Conservation (phyloP, 257 asterid species). For the Anisodus tanguticus region DNA sequence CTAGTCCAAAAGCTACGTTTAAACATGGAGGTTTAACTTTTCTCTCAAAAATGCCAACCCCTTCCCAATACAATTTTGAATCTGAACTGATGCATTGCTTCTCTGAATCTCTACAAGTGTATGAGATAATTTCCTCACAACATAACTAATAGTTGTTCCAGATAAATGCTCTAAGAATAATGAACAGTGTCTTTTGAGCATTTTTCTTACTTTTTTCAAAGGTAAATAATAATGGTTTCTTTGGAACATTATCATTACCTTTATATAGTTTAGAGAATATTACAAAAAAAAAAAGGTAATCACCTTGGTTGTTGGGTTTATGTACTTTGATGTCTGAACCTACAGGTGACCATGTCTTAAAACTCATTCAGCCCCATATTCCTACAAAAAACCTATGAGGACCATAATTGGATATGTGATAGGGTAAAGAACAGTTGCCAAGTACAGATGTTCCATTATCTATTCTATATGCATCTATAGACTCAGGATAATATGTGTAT, state of each 20-base stretch:
- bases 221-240: background rate
- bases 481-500: too few relatives aligned
- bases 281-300: background rate
- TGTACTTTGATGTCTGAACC: background rate
- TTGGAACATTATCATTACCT: background rate
- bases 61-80: background rate
- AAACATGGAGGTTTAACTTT: background rate
- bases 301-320: background rate
- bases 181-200: conserved; percentile 13
- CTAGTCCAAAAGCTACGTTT: background rate
- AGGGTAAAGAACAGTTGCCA: background rate
- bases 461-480: background rate
- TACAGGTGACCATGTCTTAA: background rate
- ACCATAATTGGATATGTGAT: background rate
- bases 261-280: background rate
- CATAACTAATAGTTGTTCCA: background rate
- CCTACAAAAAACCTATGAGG: background rate
- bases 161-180: conserved; percentile 4
- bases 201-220: background rate
- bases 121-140: conserved; percentile 10
- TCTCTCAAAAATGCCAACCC: conserved; percentile 20
- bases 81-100: background rate
- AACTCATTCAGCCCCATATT: conserved; percentile 19
- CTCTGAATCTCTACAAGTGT: background rate
- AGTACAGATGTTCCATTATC: background rate